Percentiles rank a stretch among this genome's conserved stretches.
These are phyloP conservation scores for Blastobotrys proliferans DNA, from an alignment of 1,139 yeast genomes.

Conservation along the genomic window DNA sequence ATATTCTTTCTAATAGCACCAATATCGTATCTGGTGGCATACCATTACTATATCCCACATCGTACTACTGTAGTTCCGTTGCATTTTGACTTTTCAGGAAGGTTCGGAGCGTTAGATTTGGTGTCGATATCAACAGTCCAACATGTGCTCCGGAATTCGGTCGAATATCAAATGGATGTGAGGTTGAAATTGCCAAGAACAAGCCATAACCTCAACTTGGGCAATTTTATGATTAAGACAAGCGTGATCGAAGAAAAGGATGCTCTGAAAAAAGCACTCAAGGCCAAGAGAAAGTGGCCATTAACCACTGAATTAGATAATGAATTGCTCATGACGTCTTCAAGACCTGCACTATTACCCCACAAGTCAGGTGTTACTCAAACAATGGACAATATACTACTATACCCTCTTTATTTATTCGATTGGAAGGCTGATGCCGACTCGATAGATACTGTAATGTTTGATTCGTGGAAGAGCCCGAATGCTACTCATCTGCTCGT, in stretches of 20 bases:
- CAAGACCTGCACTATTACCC: slow-evolving; percentile 28
- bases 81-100: slow-evolving; percentile 22
- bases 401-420: slow-evolving; percentile 30
- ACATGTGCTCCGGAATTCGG: slow-evolving; percentile 6
- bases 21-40: slow-evolving; percentile 22
- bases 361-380: slow-evolving; percentile 29
- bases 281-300: background rate
- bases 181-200: slow-evolving; percentile 32
- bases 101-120: slow-evolving; percentile 7
- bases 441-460: slow-evolving; percentile 8
- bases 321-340: too few species aligned
- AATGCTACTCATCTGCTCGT: too few species aligned
- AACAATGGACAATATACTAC: slow-evolving; percentile 27
- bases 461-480: slow-evolving; percentile 5
- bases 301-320: background rate
- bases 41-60: slow-evolving; percentile 26
- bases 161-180: slow-evolving; percentile 29
- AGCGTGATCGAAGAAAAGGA: slow-evolving; percentile 10
- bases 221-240: slow-evolving; percentile 34
- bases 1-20: slow-evolving; percentile 22
- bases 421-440: slow-evolving; percentile 14
- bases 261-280: background rate
- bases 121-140: background rate
- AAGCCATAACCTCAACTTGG: slow-evolving; percentile 28
- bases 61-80: slow-evolving; percentile 19